Evolutionary conservation across 1,284 basidiomycete genomes (phyloP), one percentile per base, ranked within the genome.

Genomic region (Microbotryomycetes sp.): DNA sequence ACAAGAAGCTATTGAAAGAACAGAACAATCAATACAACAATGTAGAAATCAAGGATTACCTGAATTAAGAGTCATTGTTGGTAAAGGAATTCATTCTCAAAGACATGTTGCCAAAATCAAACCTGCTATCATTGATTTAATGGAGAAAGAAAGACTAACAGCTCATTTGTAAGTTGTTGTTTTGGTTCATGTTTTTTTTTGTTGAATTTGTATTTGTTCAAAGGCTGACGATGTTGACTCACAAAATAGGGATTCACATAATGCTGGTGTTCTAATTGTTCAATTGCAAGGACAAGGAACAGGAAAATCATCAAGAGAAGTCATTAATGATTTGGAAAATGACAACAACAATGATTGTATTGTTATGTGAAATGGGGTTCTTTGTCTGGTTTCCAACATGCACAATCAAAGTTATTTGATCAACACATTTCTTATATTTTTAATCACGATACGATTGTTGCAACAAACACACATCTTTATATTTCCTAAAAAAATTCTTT

Each of bases 31-130:
- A 2, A 68, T 73, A 26, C 76, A 83, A 67, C 78, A 84, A 49
- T 89, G 86, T 4, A 86, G 86, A 67, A 74, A 74, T 25, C 78
- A 82, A 49, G 87, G 88, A 1, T 82, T 86, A 60, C 71, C 78
- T 4, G 82, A 90, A 72, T 74, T 97, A n/a, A 81, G 84, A 59
- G 78, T 97, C 65, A 94, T 97, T 67, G 92, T 96, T 54, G 92
- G 88, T 49, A 76, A 78, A 60, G 87, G 93, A 15, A 79, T 93
- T 23, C 94, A 98, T 76, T 93, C 90, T 28, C 77, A 81, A 53
- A 82, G 84, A 29, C 86, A 87, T 58, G 81, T 84, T 15, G 86
- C 89, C 1, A 96, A 96, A 77, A 83, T 97, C 74, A 93, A 89
- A 74, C 94, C 94, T 23, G 93, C 92, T 3, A 87, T 98, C 53